phyloP scores from a whole-genome alignment of 2,329 filamentous ascomycete genomes.

The Pseudomassariella vexata region DNA sequence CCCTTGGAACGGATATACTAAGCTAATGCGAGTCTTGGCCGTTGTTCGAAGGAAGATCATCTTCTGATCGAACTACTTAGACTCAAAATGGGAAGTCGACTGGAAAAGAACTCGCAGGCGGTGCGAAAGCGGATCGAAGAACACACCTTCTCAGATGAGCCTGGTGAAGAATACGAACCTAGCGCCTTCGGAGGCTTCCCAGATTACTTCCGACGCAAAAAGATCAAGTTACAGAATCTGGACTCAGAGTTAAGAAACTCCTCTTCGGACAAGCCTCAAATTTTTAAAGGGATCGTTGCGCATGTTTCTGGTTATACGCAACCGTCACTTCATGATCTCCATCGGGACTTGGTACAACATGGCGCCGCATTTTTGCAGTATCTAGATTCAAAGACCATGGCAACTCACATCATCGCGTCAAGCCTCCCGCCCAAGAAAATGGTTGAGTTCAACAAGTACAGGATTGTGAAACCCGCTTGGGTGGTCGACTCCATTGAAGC shows the following conservation, averaged over 20 bases:
- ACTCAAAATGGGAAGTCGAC: constrained; percentile 54
- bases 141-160: constrained; percentile 73
- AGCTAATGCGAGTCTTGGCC: too few species aligned
- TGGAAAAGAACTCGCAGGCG: constrained; percentile 58
- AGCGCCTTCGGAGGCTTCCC: constrained; percentile 84
- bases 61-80: too few species aligned
- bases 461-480: constrained; percentile 93
- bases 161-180: constrained; percentile 83
- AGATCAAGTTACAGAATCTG: constrained; percentile 93
- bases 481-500: constrained; percentile 82
- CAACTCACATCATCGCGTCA: constrained; percentile 92
- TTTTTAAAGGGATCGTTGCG: constrained; percentile 86
- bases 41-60: too few species aligned
- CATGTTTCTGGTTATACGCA: constrained; percentile 97
- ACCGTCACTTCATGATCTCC: constrained; percentile 81
- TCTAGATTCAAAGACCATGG: constrained; percentile 87
- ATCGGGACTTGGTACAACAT: constrained; percentile 81
- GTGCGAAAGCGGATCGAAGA: constrained; percentile 56
- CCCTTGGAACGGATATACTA: too few species aligned
- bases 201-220: constrained; percentile 93
- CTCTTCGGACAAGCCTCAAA: constrained; percentile 65
- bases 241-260: constrained; percentile 74
- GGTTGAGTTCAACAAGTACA: constrained; percentile 79
- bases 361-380: constrained; percentile 96
- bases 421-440: constrained; percentile 87